Base-by-base conservation (phyloP, 768 basidiomycete species). In the Auriscalpium orientale region DNA sequence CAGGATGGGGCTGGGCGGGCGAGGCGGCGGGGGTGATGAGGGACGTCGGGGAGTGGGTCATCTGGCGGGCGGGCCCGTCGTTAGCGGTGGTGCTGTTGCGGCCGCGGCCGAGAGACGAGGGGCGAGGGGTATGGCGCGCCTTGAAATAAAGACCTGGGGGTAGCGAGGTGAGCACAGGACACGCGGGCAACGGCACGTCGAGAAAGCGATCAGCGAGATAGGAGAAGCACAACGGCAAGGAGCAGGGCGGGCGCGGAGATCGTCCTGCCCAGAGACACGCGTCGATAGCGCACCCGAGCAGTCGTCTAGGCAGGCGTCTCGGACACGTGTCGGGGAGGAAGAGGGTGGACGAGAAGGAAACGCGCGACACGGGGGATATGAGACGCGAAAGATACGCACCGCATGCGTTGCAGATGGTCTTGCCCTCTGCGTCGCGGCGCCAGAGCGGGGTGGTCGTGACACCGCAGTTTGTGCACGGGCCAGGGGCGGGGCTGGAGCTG, bases 381-480 rank as follows among this genome's bases (percentile, higher is more conserved):
- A 65, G 67, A 65, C 62, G 65, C 64, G 59, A 16, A 6, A 36
- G 59, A 60, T 56, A 80, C 89, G 80, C 69, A 92, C 91, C 91
- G 71, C 91, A 93, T 51, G 89, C 87, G 70, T 93, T 93, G 76
- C 91, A 94, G 66, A 93, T 81, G 49, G 85, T 80, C 70, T 87
- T 89, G 56, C 91, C 91, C 63, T 88, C 83, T 46, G 78, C 74
- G 67, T 89, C 89, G 63, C 90, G 80, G 64, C 90, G 76, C 91
- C 91, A 93, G 28, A 92, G 80, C 37, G 91, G 90, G 55, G 89
- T 91, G 59, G 82, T 79, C 6, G 78, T 74, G n/a, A 87, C 85
- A 16, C 83, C 83, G 71, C 91, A 90, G 69, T 88, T 89, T 40
- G 82, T 76, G 68, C 88, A 90, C 55, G 67, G 49, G 37, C 58